phyloP scores from a whole-genome alignment of 169 alveolate genomes.

The Cryptosporidium sp. region DNA sequence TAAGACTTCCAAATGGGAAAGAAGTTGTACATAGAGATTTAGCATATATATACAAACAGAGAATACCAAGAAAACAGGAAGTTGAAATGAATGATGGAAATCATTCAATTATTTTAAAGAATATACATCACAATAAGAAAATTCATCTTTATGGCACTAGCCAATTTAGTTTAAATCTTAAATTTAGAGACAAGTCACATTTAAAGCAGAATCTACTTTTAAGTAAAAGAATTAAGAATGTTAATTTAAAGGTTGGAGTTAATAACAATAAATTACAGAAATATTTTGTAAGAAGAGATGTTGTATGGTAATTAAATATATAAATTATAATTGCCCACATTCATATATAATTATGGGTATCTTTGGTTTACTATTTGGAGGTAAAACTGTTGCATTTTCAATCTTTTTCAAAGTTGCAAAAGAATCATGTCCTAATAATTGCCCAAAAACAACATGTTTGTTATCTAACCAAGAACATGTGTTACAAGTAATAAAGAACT shows the following conservation, averaged over 20 bases:
- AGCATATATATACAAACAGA: slow-evolving; percentile 86
- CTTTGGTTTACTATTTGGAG: slow-evolving; percentile 84
- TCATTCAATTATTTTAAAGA: not conserved
- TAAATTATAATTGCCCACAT: slow-evolving; percentile 53
- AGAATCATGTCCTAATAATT: slow-evolving; percentile 86
- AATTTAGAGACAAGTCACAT: slow-evolving; percentile 1
- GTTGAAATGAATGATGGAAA: not conserved
- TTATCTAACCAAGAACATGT: slow-evolving; percentile 96
- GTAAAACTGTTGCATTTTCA: slow-evolving; percentile 87
- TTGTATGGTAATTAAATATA: slow-evolving; percentile 33
- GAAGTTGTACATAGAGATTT: slow-evolving; percentile 87
- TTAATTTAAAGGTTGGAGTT: slow-evolving; percentile 39
- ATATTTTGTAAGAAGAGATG: slow-evolving; percentile 55
- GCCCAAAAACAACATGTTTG: slow-evolving; percentile 96
- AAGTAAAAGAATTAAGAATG: slow-evolving; percentile 24
- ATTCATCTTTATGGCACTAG: not conserved
- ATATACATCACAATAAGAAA: not conserved
- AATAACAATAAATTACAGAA: slow-evolving; percentile 61
- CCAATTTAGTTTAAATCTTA: not conserved
- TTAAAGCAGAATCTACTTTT: slow-evolving; percentile 28
- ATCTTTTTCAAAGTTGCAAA: slow-evolving; percentile 83
- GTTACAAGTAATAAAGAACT: slow-evolving; percentile 95
- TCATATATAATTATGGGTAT: slow-evolving; percentile 62
- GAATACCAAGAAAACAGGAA: not conserved
- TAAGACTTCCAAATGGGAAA: slow-evolving; percentile 87